Evolutionary conservation across 768 basidiomycete species (phyloP).

Genomic region (Tulasnella sp.): DNA sequence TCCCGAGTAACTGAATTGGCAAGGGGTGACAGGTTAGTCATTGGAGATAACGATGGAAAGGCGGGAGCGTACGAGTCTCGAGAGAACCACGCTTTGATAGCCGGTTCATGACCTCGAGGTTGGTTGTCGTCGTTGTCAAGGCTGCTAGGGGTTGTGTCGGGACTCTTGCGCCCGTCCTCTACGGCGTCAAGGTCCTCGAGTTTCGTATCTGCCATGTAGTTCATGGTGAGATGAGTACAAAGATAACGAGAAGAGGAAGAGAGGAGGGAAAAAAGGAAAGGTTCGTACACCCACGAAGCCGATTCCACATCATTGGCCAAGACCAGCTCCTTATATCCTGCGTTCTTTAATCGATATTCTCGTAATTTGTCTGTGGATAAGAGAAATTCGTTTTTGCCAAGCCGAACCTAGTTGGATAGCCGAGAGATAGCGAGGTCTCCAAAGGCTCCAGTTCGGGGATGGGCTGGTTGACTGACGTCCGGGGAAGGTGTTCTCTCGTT

Average conservation of each 20-base stretch:
- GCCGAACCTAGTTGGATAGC: not conserved
- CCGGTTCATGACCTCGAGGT: not conserved
- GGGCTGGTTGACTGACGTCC: not conserved
- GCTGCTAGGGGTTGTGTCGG: not conserved
- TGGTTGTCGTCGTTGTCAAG: not conserved
- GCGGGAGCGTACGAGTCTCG: not conserved
- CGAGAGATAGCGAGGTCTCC: not conserved
- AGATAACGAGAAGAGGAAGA: not conserved
- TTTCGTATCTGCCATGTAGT: not conserved
- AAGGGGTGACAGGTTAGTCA: not conserved
- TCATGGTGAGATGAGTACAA: not conserved
- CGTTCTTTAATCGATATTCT: not conserved
- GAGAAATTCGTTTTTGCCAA: not conserved
- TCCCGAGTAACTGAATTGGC: conserved; percentile 18
- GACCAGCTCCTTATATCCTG: not conserved
- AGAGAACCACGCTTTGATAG: not conserved
- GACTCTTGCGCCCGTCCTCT: not conserved
- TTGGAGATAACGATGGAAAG: not conserved
- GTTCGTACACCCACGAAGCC: not conserved
- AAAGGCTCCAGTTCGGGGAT: not conserved
- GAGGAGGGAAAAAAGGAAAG: not conserved
- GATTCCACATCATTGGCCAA: not conserved
- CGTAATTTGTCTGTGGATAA: not conserved
- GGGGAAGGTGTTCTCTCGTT: not conserved
- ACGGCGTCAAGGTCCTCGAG: not conserved